Evolutionary conservation across 140 eudicot genomes (phyloP).

Genomic region (Erigeron philadelphicus): DNA sequence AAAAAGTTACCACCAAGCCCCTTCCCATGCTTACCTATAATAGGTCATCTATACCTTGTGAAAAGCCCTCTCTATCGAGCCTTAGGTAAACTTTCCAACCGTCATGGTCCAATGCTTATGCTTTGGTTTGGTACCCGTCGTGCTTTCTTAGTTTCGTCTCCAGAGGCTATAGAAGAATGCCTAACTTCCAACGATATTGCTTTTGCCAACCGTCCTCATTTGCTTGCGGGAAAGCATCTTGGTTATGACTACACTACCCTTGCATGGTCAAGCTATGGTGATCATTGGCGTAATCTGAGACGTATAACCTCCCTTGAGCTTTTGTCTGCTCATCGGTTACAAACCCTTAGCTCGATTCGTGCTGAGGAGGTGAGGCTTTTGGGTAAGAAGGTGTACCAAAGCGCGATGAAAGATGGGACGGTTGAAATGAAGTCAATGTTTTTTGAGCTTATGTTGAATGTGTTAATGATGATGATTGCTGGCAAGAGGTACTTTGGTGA

Average conservation of each 20-base stretch:
- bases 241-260: slow-evolving; percentile 40
- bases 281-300: slow-evolving; percentile 39
- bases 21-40: slow-evolving; percentile 23
- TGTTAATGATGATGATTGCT: slow-evolving; percentile 33
- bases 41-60: slow-evolving; percentile 40
- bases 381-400: slow-evolving; percentile 3
- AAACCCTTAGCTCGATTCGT: slow-evolving; percentile 13
- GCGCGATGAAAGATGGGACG: background rate
- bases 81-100: slow-evolving; percentile 23
- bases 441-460: slow-evolving; percentile 26
- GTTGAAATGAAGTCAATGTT: slow-evolving; percentile 20
- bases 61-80: slow-evolving; percentile 35
- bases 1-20: slow-evolving; percentile 21
- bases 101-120: slow-evolving; percentile 31
- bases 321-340: slow-evolving; percentile 30
- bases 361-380: slow-evolving; percentile 27
- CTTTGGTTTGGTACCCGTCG: slow-evolving; percentile 36
- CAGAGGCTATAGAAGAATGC: slow-evolving; percentile 35
- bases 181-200: slow-evolving; percentile 34
- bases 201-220: slow-evolving; percentile 46
- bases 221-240: slow-evolving; percentile 29
- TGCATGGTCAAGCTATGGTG: slow-evolving; percentile 36
- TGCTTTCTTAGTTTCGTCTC: slow-evolving; percentile 35
- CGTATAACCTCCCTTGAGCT: slow-evolving; percentile 31
- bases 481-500: background rate